Evolutionary conservation across 2,329 filamentous ascomycete species (phyloP).

Genomic region (Westerdykella sp.): DNA sequence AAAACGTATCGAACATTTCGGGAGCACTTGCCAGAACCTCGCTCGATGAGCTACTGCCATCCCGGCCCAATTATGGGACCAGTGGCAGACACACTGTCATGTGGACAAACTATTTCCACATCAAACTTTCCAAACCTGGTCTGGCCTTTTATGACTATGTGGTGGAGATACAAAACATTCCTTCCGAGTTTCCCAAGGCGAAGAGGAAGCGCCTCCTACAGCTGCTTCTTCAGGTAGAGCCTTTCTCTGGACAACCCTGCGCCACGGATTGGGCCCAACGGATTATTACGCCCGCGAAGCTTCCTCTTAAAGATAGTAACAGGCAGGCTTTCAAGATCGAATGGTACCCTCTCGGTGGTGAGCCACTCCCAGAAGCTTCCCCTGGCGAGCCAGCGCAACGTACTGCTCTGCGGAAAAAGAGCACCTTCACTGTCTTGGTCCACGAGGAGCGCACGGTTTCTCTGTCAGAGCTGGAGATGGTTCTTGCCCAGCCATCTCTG

Average conservation of each 20-base stretch:
- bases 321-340: constrained; percentile 14
- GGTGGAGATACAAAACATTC: constrained; percentile 22
- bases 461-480: constrained; percentile 38
- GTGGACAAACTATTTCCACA: constrained; percentile 37
- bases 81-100: constrained; percentile 35
- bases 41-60: constrained; percentile 18
- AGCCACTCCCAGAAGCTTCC: constrained; percentile 13
- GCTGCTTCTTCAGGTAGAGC: constrained; percentile 34
- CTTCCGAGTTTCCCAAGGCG: constrained; percentile 26
- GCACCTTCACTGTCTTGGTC: constrained; percentile 16
- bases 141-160: constrained; percentile 25
- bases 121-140: constrained; percentile 28
- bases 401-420: constrained; percentile 12
- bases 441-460: constrained; percentile 21
- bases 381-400: constrained; percentile 12
- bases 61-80: constrained; percentile 30
- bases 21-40: constrained; percentile 18
- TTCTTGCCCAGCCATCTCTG: constrained; percentile 38
- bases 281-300: constrained; percentile 21
- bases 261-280: constrained; percentile 39
- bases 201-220: constrained; percentile 47
- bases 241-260: constrained; percentile 23
- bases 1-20: constrained; percentile 26
- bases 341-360: constrained; percentile 24
- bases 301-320: constrained; percentile 9